phyloP scores from a whole-genome alignment of 495 filamentous ascomycete species.

The Choiromyces venosus region DNA sequence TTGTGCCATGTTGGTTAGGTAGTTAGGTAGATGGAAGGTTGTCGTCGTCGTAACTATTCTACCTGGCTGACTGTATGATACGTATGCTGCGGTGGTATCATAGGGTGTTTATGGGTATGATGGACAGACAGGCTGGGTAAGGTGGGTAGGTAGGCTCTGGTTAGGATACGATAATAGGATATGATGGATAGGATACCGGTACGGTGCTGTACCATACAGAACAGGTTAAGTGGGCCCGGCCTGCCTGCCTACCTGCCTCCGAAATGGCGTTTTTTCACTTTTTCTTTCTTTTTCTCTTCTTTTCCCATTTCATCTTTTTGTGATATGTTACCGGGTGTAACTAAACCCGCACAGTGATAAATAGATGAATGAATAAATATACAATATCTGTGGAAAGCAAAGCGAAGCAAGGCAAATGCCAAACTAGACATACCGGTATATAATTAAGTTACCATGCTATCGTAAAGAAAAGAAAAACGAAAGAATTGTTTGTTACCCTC shows the following conservation, averaged over 20 bases:
- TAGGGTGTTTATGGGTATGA: neutral
- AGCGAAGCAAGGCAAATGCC: too few relatives aligned
- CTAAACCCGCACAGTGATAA: too few relatives aligned
- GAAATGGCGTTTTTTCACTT: neutral
- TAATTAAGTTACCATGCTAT: neutral
- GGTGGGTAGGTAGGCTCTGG: neutral
- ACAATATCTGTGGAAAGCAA: neutral
- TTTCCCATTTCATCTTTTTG: too few relatives aligned
- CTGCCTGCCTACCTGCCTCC: too few relatives aligned
- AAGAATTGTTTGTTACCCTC: too few relatives aligned
- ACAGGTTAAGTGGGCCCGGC: neutral
- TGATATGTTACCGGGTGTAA: slow-evolving; percentile 2
- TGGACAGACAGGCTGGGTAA: neutral
- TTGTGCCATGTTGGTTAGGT: neutral
- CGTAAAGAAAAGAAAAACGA: neutral
- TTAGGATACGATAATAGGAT: neutral
- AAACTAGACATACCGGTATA: neutral
- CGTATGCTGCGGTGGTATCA: neutral
- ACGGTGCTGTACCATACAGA: neutral
- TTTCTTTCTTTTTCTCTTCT: neutral
- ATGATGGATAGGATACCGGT: neutral
- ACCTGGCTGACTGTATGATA: too few relatives aligned
- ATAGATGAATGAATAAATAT: slow-evolving; percentile 1
- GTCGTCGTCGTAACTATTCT: neutral
- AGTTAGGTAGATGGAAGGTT: neutral